These are phyloP conservation scores for Nigrospora osmanthi DNA, from an alignment of 2,329 filamentous ascomycete species.

Conservation along the genomic window DNA sequence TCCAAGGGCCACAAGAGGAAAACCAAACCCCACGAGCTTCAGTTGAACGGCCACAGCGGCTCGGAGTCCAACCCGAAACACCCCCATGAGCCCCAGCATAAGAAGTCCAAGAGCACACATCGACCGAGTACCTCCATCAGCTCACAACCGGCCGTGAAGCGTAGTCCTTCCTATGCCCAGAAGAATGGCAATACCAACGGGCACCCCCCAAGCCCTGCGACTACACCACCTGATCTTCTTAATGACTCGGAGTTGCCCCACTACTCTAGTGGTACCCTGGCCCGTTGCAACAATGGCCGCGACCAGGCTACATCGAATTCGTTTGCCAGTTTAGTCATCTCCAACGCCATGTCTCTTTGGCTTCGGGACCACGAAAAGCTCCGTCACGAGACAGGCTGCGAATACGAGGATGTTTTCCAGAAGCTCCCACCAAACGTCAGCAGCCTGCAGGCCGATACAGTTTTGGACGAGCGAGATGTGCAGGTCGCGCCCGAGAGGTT, in stretches of 20 bases:
- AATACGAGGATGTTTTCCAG: slow-evolving; percentile 62
- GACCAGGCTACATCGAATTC: slow-evolving; percentile 64
- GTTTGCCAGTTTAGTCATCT: slow-evolving; percentile 67
- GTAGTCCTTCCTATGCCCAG: slow-evolving; percentile 58
- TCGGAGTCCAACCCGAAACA: slow-evolving; percentile 48
- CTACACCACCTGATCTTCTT: slow-evolving; percentile 59
- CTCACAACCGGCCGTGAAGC: slow-evolving; percentile 53
- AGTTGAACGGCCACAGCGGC: slow-evolving; percentile 58
- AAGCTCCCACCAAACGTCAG: slow-evolving; percentile 35
- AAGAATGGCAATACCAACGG: slow-evolving; percentile 47
- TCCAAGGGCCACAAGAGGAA: slow-evolving; percentile 88
- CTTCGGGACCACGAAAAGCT: slow-evolving; percentile 65
- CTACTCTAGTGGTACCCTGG: slow-evolving; percentile 69
- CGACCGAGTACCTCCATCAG: slow-evolving; percentile 69
- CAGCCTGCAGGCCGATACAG: slow-evolving; percentile 31
- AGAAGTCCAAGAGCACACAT: slow-evolving; percentile 78
- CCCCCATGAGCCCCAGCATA: slow-evolving; percentile 46
- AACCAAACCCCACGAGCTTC: slow-evolving; percentile 59
- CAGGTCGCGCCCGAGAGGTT: slow-evolving; percentile 38
- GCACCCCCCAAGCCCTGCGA: slow-evolving; percentile 67
- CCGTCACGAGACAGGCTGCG: slow-evolving; percentile 58
- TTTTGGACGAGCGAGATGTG: slow-evolving; percentile 45
- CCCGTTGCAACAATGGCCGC: slow-evolving; percentile 57
- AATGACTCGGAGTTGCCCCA: slow-evolving; percentile 58
- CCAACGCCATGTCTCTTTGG: slow-evolving; percentile 71